Evolutionary conservation across 2,329 filamentous ascomycete species (phyloP).

Genomic region (Ceratocystis cacaofunesta): DNA sequence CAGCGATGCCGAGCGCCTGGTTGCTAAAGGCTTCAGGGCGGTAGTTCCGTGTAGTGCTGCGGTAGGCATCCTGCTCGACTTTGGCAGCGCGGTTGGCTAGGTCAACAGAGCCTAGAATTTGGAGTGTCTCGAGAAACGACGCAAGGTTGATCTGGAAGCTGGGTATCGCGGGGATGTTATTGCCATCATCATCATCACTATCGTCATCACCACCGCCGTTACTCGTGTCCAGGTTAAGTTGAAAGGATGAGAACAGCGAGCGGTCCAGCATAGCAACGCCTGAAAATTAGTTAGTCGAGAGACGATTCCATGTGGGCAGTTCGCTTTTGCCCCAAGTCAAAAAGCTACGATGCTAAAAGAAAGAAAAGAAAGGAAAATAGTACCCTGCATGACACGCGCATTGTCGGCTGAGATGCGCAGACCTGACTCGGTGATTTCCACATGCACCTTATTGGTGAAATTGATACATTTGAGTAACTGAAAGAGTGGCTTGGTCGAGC

Average conservation of each 20-base stretch:
- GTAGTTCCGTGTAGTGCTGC: conserved; percentile 46
- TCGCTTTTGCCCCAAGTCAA: too few relatives aligned
- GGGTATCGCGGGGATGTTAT: conserved; percentile 33
- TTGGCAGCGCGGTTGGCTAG: conserved; percentile 42
- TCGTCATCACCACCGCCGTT: conserved; percentile 28
- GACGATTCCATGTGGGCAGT: too few relatives aligned
- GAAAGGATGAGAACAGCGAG: conserved; percentile 74
- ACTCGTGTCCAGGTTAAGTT: conserved; percentile 40
- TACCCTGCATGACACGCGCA: conserved; percentile 80
- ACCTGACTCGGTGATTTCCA: conserved; percentile 70
- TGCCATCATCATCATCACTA: conserved; percentile 12
- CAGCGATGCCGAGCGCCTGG: conserved; percentile 66
- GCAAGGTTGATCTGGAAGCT: conserved; percentile 77
- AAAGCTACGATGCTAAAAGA: neutral
- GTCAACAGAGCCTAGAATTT: conserved; percentile 84
- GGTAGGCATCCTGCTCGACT: conserved; percentile 44
- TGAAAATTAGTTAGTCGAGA: conserved; percentile 14
- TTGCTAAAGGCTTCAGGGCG: conserved; percentile 65
- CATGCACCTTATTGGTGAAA: conserved; percentile 42
- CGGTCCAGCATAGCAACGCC: conserved; percentile 66
- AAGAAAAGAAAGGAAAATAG: conserved; percentile 17
- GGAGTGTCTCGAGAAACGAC: conserved; percentile 80
- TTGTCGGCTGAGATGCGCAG: conserved; percentile 82
- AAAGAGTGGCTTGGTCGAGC: conserved; percentile 61
- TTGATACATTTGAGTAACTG: conserved; percentile 44